phyloP scores from a whole-genome alignment of 345 rosid species.

The Ailanthus altissimus region DNA sequence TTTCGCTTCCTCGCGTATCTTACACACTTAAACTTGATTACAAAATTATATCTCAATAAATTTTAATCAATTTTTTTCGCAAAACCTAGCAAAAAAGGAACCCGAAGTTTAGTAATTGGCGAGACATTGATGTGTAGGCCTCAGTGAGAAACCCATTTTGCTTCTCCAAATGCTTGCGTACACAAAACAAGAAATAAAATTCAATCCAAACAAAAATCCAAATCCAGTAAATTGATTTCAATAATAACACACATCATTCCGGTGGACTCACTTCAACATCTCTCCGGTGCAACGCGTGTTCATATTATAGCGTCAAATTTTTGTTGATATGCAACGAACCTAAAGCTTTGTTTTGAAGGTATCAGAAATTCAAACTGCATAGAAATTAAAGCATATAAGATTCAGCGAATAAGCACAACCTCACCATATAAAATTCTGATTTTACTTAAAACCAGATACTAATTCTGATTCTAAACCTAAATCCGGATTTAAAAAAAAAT shows the following conservation, averaged over 20 bases:
- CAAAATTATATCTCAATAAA: too few relatives aligned
- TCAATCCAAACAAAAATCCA: not conserved
- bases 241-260: not conserved
- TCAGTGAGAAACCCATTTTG: constrained; percentile 56
- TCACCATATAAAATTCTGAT: not conserved
- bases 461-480: not conserved
- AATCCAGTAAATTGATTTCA: not conserved
- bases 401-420: not conserved
- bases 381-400: constrained; percentile 19
- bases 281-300: constrained; percentile 39
- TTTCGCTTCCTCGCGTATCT: too few relatives aligned
- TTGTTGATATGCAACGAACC: not conserved
- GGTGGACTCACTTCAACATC: constrained; percentile 30
- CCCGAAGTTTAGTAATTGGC: constrained; percentile 60
- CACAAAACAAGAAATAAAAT: not conserved
- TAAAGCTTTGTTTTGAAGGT: not conserved
- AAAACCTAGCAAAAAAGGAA: too few relatives aligned
- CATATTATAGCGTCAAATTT: constrained; percentile 23
- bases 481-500: too few relatives aligned
- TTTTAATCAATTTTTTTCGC: too few relatives aligned
- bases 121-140: constrained; percentile 39
- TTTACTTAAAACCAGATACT: not conserved
- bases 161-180: constrained; percentile 56
- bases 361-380: not conserved
- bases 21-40: too few relatives aligned